Conservation (phyloP, 257 asterid species). For the Sherardia arvensis region DNA sequence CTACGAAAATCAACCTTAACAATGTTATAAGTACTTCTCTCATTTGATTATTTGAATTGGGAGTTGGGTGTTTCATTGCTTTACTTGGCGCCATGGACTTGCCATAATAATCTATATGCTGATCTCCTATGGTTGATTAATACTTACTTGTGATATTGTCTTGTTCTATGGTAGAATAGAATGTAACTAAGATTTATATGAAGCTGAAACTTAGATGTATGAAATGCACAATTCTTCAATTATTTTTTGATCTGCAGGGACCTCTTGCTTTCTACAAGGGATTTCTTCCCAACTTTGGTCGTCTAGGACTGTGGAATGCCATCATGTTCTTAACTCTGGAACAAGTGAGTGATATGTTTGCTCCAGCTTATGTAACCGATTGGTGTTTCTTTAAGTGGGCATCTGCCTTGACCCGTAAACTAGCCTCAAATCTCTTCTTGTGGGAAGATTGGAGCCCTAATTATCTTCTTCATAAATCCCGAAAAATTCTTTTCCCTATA, state of each 20-base stretch:
- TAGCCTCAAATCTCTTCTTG: background rate
- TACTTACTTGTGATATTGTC: background rate
- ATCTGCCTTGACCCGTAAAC: background rate
- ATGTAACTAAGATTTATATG: background rate
- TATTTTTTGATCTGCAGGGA: conserved; percentile 44
- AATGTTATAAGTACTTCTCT: background rate
- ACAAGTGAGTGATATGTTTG: conserved; percentile 42
- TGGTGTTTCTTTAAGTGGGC: background rate
- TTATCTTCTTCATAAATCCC: background rate
- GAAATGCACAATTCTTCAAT: background rate
- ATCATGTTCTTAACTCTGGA: conserved; percentile 80
- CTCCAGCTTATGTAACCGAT: conserved; percentile 1
- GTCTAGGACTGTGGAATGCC: conserved; percentile 81
- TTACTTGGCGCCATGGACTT: background rate
- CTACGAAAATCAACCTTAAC: background rate
- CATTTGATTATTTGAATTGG: background rate
- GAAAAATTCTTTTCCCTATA: background rate
- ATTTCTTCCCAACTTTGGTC: conserved; percentile 67
- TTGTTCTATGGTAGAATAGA: background rate
- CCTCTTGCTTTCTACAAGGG: conserved; percentile 77
- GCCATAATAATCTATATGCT: background rate
- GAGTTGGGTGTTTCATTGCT: background rate
- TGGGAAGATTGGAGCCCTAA: background rate
- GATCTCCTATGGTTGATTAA: background rate
- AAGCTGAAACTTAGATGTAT: background rate